Evolutionary conservation across 73 alveolate genomes (phyloP), one percentile per base, ranked within the genome.

Genomic region (Urostyla sp.): DNA sequence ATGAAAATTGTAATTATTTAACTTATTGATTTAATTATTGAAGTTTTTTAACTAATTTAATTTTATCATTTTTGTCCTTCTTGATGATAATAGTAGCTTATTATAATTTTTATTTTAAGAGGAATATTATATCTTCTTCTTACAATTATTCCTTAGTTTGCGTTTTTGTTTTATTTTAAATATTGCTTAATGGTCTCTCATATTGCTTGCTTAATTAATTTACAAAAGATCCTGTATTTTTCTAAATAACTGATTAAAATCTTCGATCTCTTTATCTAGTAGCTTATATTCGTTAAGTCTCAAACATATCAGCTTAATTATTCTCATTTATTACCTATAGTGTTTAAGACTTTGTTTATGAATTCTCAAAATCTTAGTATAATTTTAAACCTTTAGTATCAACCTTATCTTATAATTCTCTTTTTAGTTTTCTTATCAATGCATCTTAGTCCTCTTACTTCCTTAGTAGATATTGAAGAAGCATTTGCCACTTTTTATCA

Each of bases 41-140:
- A 27, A 69, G 1, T 49, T 69, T 46, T 6, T 6, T 1, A 4
- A 69, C 32, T 2, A 69, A 40, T 46, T 48, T 48, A 32, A 69
- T 11, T 46, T 69, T 69, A 37, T 69, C 83, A 27, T 15, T 16
- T 16, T 69, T 6, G 54, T 69, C 83, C 49, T 69, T 69, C 60
- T 46, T 7, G 4, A 49, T 69, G 8, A 69, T 48, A 28, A 30
- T 69, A 13, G 31, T 6, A 27, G 66, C 31, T 15, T 44, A 7
- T 4, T 31, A 20, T 0, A 69, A 24, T 24, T 69, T 21, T 27
- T 44, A 23, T 37, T 49, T 69, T 40, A 69, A 24, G 40, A 46
- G 31, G 16, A 6, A 3, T 23, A 69, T 48, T 18, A 69, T 34
- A n/a, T 3, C 18, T 2, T 28, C 1, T 21, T 10, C 20, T 0